Evolutionary conservation across 345 rosid species (phyloP), one percentile per base, ranked within the genome.

Genomic region (Euphorbia tirucalli): DNA sequence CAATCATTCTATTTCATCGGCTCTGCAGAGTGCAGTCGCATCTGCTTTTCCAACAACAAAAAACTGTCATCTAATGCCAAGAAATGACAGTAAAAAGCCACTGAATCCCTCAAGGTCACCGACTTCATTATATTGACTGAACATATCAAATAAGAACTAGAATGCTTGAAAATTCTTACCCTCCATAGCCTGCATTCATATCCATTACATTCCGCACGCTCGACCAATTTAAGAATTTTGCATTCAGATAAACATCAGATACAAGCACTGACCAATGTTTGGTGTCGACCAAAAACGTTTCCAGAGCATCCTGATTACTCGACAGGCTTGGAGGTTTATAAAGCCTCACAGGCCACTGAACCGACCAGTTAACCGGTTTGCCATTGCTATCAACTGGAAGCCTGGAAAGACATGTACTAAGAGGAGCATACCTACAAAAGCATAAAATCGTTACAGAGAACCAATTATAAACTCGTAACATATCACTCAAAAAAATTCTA

Each of bases 101-200:
- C n/a, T n/a, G n/a, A n/a, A n/a, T n/a, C n/a, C n/a, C n/a, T n/a
- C n/a, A n/a, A n/a, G n/a, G n/a, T n/a, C n/a, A n/a, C n/a, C n/a
- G n/a, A 32, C 37, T 32, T 32, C 37, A 32, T 32, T 5, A 32
- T 32, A 32, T 32, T 32, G 37, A 32, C 5, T 32, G 5, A 32
- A 32, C 37, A 32, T 32, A 32, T 2, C 37, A 5, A 32, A 15
- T 7, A 2, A 5, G n/a, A 32, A 41, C 2, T 56, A 22, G 69
- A 43, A 28, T 24, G 39, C 21, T 28, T 15, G n/a, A 62, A 49
- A 37, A 73, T 41, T 21, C 78, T 81, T 87, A 93, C 97, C 98
- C 90, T 90, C 98, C 98, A 79, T 68, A 89, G 69, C 95, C 90
- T 1, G 98, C 93, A 85, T 89, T 92, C 98, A 94, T 90, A 70